Conservation (phyloP, 371 early-diverging fungal species). For the Rhizomucor miehei region DNA sequence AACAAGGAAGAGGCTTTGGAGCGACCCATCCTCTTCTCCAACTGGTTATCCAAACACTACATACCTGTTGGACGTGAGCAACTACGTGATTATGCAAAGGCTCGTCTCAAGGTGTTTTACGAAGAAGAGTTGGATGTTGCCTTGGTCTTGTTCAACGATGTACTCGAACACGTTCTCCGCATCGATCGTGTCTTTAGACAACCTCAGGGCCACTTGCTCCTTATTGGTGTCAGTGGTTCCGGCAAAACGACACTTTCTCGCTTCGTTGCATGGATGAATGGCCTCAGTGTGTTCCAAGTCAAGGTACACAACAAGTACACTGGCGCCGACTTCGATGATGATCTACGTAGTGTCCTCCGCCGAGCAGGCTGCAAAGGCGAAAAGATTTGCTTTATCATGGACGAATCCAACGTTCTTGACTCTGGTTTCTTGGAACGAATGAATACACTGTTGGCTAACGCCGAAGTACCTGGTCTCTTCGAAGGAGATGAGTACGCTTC, state of each 20-base stretch:
- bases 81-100: conserved; percentile 90
- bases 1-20: conserved; percentile 70
- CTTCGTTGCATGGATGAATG: conserved; percentile 99
- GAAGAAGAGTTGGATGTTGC: conserved; percentile 98
- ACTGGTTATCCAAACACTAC: conserved; percentile 95
- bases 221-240: conserved; percentile 96
- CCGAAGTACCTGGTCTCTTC: conserved; percentile 98
- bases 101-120: conserved; percentile 96
- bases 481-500: conserved; percentile 97
- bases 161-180: conserved; percentile 95
- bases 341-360: conserved; percentile 87
- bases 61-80: conserved; percentile 85
- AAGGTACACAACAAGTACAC: conserved; percentile 96
- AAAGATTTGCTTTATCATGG: conserved; percentile 97
- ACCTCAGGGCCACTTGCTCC: conserved; percentile 95
- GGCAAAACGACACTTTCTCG: conserved; percentile 97
- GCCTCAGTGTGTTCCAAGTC: conserved; percentile 93
- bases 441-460: conserved; percentile 98
- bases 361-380: conserved; percentile 97
- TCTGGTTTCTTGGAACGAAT: conserved; percentile 97
- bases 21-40: conserved; percentile 96
- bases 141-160: conserved; percentile 95
- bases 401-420: conserved; percentile 96
- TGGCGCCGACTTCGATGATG: conserved; percentile 97
- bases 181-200: conserved; percentile 99